Evolutionary conservation across 805 yeast species (phyloP).

Genomic region (Saccharomyces eubayanus): DNA sequence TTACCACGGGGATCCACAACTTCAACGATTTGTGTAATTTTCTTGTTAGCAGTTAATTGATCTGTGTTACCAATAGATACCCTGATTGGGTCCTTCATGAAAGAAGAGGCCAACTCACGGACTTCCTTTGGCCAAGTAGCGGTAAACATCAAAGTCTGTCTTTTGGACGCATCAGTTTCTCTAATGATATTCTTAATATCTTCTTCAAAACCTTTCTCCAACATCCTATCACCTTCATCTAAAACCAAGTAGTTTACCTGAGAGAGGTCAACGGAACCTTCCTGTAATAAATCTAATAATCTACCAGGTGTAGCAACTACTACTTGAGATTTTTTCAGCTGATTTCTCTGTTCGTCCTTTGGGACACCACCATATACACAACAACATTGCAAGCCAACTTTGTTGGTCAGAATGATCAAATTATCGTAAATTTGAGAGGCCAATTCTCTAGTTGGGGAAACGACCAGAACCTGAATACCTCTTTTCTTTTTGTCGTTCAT

Average conservation of each 20-base stretch:
- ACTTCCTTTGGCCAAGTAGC: slow-evolving; percentile 99
- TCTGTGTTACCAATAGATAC: slow-evolving; percentile 91
- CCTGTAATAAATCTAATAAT: slow-evolving; percentile 79
- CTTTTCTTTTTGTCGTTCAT: slow-evolving; percentile 25
- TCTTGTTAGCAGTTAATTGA: slow-evolving; percentile 87
- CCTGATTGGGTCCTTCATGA: slow-evolving; percentile 80
- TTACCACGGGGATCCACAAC: slow-evolving; percentile 77
- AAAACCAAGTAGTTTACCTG: slow-evolving; percentile 70
- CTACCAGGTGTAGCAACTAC: slow-evolving; percentile 99
- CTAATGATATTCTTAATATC: slow-evolving; percentile 82
- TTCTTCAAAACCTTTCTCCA: slow-evolving; percentile 96
- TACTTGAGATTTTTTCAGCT: slow-evolving; percentile 58
- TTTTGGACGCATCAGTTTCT: slow-evolving; percentile 38
- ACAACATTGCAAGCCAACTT: slow-evolving; percentile 57
- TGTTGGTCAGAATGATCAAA: slow-evolving; percentile 52
- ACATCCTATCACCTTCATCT: slow-evolving; percentile 98
- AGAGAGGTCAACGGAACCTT: slow-evolving; percentile 67
- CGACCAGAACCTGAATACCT: slow-evolving; percentile 67
- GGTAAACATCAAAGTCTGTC: slow-evolving; percentile 97
- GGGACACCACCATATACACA: slow-evolving; percentile 97
- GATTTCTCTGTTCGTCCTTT: slow-evolving; percentile 79
- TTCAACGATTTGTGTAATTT: slow-evolving; percentile 89
- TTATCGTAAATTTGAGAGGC: slow-evolving; percentile 92
- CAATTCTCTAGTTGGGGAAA: slow-evolving; percentile 95
- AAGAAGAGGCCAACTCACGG: slow-evolving; percentile 78